Percentiles rank a stretch among this genome's conserved stretches.
Conservation (phyloP, 78 protist genomes). For the Planoprotostelium fungivorum region DNA sequence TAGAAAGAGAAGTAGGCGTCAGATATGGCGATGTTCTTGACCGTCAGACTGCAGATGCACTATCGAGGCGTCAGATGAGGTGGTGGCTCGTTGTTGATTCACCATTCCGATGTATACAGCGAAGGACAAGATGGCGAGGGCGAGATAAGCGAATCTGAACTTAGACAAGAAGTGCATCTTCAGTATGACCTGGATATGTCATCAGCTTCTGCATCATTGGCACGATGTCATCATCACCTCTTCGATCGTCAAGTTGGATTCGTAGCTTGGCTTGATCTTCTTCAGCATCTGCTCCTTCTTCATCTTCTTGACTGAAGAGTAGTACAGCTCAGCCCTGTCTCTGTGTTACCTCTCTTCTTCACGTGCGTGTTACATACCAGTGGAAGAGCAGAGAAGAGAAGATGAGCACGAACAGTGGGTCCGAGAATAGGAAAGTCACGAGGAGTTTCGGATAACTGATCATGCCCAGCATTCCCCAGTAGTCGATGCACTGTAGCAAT, state of each 20-base stretch:
- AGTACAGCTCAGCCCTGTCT: neutral
- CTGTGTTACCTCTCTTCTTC: too few species aligned
- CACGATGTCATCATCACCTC: too few species aligned
- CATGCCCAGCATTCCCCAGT: neutral
- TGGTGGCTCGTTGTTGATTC: neutral
- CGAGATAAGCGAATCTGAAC: neutral
- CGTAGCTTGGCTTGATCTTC: neutral
- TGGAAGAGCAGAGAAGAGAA: neutral
- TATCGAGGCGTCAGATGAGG: neutral
- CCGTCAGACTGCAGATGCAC: neutral
- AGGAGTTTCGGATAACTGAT: neutral
- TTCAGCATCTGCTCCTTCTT: neutral
- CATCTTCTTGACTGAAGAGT: neutral
- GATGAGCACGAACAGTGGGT: neutral
- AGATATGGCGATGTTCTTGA: too few species aligned
- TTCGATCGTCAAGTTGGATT: neutral
- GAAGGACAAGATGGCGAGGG: neutral
- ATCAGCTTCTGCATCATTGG: too few species aligned
- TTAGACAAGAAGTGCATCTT: neutral
- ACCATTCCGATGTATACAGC: neutral
- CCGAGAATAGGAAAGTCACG: neutral
- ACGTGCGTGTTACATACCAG: neutral
- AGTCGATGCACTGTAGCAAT: neutral
- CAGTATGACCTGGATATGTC: too few species aligned
- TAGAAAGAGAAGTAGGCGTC: neutral